phyloP scores from a whole-genome alignment of 805 yeast genomes.

The Trichomonascus vanleenenianus region DNA sequence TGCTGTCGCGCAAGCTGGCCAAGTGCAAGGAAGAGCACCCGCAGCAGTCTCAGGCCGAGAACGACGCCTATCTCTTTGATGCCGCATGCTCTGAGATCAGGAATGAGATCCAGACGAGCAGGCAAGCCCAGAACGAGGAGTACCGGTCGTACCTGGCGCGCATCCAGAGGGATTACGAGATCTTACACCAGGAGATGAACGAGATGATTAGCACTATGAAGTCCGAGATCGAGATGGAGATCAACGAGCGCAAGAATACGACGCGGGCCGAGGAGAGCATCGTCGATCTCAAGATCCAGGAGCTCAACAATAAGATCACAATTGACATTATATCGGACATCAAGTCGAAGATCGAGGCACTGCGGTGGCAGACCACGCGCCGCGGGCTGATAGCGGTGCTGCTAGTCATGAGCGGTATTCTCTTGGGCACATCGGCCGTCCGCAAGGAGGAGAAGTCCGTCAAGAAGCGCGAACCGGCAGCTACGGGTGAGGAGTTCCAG shows the following conservation, averaged over 20 bases:
- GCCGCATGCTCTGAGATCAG: constrained; percentile 85
- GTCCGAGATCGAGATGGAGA: constrained; percentile 74
- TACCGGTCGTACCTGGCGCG: constrained; percentile 58
- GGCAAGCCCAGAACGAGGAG: constrained; percentile 64
- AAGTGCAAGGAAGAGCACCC: constrained; percentile 29
- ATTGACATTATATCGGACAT: constrained; percentile 75
- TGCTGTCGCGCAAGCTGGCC: constrained; percentile 28
- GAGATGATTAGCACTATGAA: constrained; percentile 51
- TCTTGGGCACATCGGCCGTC: constrained; percentile 40
- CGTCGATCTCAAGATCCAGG: constrained; percentile 66
- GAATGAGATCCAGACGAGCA: constrained; percentile 64
- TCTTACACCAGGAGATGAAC: constrained; percentile 68
- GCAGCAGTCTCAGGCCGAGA: constrained; percentile 63
- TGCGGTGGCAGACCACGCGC: constrained; percentile 90
- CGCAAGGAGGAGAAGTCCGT: constrained; percentile 27
- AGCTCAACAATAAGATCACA: constrained; percentile 73
- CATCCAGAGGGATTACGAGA: constrained; percentile 63
- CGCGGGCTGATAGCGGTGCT: constrained; percentile 76
- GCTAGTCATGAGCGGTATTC: constrained; percentile 51
- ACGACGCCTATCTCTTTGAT: constrained; percentile 80
- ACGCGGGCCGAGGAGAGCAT: constrained; percentile 67
- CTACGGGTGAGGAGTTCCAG: constrained; percentile 17
- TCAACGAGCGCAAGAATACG: constrained; percentile 80
- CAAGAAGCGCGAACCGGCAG: constrained; percentile 9
- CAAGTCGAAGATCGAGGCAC: constrained; percentile 76